A percentile compares a stretch with the other conserved stretches of the same genome.
These are phyloP conservation scores for Lasiosphaeria hispida DNA, from an alignment of 495 filamentous ascomycete species.

Conservation along the genomic window DNA sequence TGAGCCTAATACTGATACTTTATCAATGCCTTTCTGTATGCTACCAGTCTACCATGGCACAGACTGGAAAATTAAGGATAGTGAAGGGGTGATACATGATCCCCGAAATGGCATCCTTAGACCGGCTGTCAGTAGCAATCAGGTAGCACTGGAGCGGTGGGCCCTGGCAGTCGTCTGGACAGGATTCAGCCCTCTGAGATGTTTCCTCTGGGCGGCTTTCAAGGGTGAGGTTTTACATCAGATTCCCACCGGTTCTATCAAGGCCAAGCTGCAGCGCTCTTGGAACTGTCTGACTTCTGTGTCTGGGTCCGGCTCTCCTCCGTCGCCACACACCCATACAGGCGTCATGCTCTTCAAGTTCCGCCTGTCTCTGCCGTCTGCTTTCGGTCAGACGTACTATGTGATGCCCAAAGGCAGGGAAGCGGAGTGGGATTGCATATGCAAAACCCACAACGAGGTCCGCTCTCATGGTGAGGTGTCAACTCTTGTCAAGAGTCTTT, in stretches of 20 bases:
- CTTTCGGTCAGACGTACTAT: not conserved
- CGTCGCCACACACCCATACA: not conserved
- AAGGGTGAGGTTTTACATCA: constrained; percentile 2
- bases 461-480: not conserved
- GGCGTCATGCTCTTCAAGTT: constrained; percentile 2
- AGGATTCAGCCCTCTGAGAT: not conserved
- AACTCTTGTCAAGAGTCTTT: not conserved
- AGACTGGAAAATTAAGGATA: not conserved
- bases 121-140: not conserved
- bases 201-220: constrained; percentile 4
- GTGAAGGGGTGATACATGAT: not conserved
- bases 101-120: not conserved
- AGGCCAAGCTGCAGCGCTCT: constrained; percentile 3
- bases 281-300: not conserved
- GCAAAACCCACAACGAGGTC: not conserved
- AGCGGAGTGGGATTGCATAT: not conserved
- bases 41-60: not conserved
- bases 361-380: not conserved
- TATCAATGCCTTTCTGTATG: not conserved
- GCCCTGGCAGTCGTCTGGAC: not conserved
- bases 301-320: not conserved
- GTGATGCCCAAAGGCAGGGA: constrained; percentile 2
- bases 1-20: not conserved
- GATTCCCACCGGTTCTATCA: not conserved
- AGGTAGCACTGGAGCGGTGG: not conserved